Conservation (phyloP, 768 basidiomycete genomes). For the Cystofilobasidium capitatum region DNA sequence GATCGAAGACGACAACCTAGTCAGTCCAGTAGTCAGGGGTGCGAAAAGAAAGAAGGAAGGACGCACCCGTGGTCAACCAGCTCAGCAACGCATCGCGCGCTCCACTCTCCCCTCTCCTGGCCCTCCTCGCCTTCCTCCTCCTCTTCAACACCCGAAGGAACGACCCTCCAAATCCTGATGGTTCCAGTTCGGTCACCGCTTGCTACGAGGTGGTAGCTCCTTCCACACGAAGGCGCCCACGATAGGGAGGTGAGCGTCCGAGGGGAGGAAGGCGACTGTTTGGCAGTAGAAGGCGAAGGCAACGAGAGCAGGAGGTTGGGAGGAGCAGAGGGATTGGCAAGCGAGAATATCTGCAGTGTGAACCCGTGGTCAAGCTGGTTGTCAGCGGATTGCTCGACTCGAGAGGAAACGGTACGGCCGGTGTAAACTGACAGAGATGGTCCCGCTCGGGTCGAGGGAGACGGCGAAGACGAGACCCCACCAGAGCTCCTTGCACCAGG, state of each 20-base stretch:
- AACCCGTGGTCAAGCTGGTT: too few relatives aligned
- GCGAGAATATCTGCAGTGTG: slow-evolving; percentile 40
- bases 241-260: slow-evolving; percentile 67
- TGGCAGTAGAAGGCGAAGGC: slow-evolving; percentile 36
- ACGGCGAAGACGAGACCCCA: slow-evolving; percentile 88
- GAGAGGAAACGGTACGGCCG: neutral
- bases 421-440: slow-evolving; percentile 54
- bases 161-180: slow-evolving; percentile 81
- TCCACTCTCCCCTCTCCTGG: slow-evolving; percentile 54
- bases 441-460: slow-evolving; percentile 59
- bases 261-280: slow-evolving; percentile 29
- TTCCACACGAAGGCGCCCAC: slow-evolving; percentile 90
- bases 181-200: slow-evolving; percentile 78
- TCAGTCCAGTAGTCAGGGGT: neutral
- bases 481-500: slow-evolving; percentile 92
- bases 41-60: neutral
- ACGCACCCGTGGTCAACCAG: slow-evolving; percentile 73
- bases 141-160: slow-evolving; percentile 45
- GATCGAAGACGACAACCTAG: slow-evolving; percentile 24
- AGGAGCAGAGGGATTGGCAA: slow-evolving; percentile 45
- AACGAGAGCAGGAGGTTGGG: slow-evolving; percentile 12
- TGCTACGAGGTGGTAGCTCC: slow-evolving; percentile 88
- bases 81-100: slow-evolving; percentile 65
- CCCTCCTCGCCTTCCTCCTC: slow-evolving; percentile 42
- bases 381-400: too few relatives aligned